phyloP scores from a whole-genome alignment of 495 filamentous ascomycete genomes.

The Aspergillus carlsbadensis region DNA sequence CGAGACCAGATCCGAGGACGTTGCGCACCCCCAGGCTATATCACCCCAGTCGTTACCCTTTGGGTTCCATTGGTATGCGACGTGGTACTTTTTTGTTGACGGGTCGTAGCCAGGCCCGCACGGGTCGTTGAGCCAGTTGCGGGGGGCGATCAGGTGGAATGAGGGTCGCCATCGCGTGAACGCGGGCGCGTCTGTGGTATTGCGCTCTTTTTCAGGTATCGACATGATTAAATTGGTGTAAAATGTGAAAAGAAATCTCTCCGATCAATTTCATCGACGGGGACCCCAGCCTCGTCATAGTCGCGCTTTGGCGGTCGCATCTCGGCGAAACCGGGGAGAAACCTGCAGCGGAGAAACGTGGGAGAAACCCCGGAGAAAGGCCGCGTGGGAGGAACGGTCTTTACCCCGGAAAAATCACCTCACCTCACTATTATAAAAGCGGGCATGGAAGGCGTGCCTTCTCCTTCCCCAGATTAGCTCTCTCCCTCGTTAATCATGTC shows the following conservation, averaged over 20 bases:
- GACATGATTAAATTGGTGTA: conserved; percentile 10
- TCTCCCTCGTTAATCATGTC: neutral
- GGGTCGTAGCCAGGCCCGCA: conserved; percentile 56
- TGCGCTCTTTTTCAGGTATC: conserved; percentile 14
- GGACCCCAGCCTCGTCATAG: too few relatives aligned
- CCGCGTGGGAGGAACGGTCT: neutral
- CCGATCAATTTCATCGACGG: too few relatives aligned
- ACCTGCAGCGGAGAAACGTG: neutral
- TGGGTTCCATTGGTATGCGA: conserved; percentile 50
- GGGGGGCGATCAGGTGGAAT: conserved; percentile 50
- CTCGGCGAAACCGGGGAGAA: neutral
- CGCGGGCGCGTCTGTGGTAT: neutral
- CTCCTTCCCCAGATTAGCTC: too few relatives aligned
- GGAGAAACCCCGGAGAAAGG: neutral
- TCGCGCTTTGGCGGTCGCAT: neutral
- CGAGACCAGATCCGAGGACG: conserved; percentile 40
- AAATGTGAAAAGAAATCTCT: too few relatives aligned
- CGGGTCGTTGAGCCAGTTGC: conserved; percentile 59
- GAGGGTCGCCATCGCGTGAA: conserved; percentile 38
- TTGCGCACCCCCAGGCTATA: conserved; percentile 45
- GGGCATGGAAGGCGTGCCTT: neutral
- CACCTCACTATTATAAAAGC: neutral
- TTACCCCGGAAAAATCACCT: neutral
- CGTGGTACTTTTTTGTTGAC: conserved; percentile 36
- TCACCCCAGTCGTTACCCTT: conserved; percentile 45